Conservation (phyloP, 2,329 filamentous ascomycete genomes). For the Penicillium sp. region DNA sequence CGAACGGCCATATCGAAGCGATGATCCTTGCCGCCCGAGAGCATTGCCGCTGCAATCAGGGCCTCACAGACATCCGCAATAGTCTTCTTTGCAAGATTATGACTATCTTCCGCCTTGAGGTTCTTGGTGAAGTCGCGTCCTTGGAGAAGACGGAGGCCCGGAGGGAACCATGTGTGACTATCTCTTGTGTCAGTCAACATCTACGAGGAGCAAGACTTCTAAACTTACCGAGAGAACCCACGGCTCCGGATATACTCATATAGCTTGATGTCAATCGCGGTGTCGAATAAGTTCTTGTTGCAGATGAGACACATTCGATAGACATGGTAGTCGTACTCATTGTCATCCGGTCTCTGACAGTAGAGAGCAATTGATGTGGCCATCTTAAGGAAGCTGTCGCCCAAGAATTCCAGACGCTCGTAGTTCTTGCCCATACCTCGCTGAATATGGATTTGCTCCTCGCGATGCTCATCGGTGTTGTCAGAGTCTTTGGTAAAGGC, state of each 20-base stretch:
- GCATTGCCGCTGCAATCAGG: slow-evolving; percentile 80
- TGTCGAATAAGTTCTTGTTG: slow-evolving; percentile 85
- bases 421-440: slow-evolving; percentile 92
- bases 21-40: slow-evolving; percentile 52
- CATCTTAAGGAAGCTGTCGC: slow-evolving; percentile 94
- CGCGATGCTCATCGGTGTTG: slow-evolving; percentile 72
- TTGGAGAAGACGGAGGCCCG: slow-evolving; percentile 69
- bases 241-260: slow-evolving; percentile 81
- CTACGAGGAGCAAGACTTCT: not conserved
- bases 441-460: slow-evolving; percentile 72
- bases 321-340: slow-evolving; percentile 87
- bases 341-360: slow-evolving; percentile 71
- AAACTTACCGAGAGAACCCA: slow-evolving; percentile 68
- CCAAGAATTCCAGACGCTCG: slow-evolving; percentile 89
- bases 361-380: slow-evolving; percentile 88
- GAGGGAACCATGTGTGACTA: slow-evolving; percentile 83
- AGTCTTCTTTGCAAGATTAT: slow-evolving; percentile 80
- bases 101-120: slow-evolving; percentile 49
- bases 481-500: slow-evolving; percentile 92
- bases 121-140: slow-evolving; percentile 66
- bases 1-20: slow-evolving; percentile 63
- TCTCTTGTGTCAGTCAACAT: slow-evolving; percentile 12
- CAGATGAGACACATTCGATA: slow-evolving; percentile 88
- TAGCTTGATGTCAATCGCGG: slow-evolving; percentile 65
- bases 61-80: slow-evolving; percentile 95